Conservation (phyloP, 495 filamentous ascomycete species). For the Sporormia fimetaria region DNA sequence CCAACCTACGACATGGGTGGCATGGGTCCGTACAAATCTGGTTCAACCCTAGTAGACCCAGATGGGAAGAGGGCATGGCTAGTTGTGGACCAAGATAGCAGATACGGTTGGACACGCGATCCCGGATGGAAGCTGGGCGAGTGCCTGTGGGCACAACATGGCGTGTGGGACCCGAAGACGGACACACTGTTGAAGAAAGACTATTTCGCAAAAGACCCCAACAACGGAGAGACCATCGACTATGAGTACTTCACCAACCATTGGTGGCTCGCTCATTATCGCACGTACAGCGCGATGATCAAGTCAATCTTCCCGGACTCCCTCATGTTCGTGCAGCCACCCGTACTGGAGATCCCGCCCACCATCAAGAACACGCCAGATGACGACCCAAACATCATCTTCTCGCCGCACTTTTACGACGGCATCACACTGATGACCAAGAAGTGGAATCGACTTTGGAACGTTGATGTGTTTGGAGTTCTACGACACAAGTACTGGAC, state of each 20-base stretch:
- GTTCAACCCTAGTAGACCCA: constrained; percentile 72
- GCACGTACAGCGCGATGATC: constrained; percentile 61
- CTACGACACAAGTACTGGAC: constrained; percentile 78
- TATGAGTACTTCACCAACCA: constrained; percentile 79
- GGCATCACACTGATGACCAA: constrained; percentile 94
- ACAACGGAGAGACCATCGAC: constrained; percentile 56
- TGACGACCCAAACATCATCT: constrained; percentile 81
- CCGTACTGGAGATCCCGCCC: constrained; percentile 84
- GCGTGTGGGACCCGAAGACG: constrained; percentile 76
- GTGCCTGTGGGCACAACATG: constrained; percentile 94
- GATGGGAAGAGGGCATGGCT: constrained; percentile 80
- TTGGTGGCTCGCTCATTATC: constrained; percentile 79
- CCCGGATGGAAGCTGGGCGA: constrained; percentile 81
- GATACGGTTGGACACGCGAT: constrained; percentile 85
- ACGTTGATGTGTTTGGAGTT: constrained; percentile 88
- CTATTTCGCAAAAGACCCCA: constrained; percentile 72
- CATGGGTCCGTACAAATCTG: constrained; percentile 82
- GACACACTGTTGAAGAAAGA: constrained; percentile 72
- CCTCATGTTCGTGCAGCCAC: constrained; percentile 85
- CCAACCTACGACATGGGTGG: constrained; percentile 88
- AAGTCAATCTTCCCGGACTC: constrained; percentile 62
- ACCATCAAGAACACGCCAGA: constrained; percentile 76
- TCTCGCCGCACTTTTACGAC: constrained; percentile 92
- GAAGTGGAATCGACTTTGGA: constrained; percentile 94
- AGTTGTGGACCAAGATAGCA: constrained; percentile 66